Conservation (phyloP, 139 green algal genomes). For the Chlorella sp. region DNA sequence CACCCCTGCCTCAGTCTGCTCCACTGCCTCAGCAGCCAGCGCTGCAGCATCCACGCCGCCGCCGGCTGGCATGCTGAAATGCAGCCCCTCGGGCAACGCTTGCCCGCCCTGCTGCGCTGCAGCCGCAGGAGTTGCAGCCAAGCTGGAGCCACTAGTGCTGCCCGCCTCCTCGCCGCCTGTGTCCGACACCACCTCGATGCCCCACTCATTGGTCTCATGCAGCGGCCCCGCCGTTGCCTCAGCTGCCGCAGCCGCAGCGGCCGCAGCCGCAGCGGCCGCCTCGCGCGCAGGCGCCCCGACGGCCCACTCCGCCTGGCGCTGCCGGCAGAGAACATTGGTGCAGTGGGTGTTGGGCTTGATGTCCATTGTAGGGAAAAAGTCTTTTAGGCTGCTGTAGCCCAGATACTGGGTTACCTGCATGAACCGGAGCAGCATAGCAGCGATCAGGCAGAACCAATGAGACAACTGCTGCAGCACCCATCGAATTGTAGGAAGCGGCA, state of each 20-base stretch:
- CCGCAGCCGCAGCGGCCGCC: constrained; percentile 54
- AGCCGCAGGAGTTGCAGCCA: neutral
- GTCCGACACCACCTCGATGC: constrained; percentile 71
- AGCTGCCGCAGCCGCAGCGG: constrained; percentile 40
- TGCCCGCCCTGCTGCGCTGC: neutral
- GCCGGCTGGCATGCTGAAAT: constrained; percentile 62
- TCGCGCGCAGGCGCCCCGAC: constrained; percentile 30
- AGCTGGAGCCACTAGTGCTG: neutral
- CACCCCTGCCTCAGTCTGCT: constrained; percentile 53
- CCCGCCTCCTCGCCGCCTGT: neutral
- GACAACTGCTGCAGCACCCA: too few relatives aligned
- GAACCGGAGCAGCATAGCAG: constrained; percentile 91
- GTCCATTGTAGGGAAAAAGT: constrained; percentile 97
- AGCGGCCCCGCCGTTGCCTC: constrained; percentile 56
- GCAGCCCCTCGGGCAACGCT: constrained; percentile 64
- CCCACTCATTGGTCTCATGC: constrained; percentile 95
- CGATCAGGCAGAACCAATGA: constrained; percentile 74
- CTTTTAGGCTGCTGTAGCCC: constrained; percentile 91
- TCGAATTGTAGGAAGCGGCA: too few relatives aligned
- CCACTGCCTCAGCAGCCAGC: constrained; percentile 60
- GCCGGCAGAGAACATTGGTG: constrained; percentile 78
- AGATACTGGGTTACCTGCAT: constrained; percentile 71
- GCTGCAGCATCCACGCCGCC: constrained; percentile 51
- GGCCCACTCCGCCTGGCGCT: constrained; percentile 68
- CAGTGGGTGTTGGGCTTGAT: constrained; percentile 90